Evolutionary conservation across 352 stramenopile species (phyloP).

Genomic region (Globisporangium radiosum): DNA sequence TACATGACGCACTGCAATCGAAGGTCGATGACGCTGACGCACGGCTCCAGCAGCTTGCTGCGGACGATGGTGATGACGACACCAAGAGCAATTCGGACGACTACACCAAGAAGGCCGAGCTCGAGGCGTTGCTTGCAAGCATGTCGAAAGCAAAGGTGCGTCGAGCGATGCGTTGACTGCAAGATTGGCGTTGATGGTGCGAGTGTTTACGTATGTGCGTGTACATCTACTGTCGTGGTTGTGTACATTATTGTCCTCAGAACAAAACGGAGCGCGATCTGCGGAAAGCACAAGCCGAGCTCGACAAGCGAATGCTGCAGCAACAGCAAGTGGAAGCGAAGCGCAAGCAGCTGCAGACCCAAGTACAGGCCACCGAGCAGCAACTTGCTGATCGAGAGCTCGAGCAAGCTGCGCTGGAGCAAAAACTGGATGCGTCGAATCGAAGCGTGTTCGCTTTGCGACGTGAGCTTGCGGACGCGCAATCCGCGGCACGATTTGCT

Average conservation of each 20-base stretch:
- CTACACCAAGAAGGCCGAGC: neutral
- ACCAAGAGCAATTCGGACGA: neutral
- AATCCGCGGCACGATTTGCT: neutral
- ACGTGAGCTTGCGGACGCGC: neutral
- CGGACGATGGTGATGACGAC: neutral
- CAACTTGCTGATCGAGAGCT: neutral
- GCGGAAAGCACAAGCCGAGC: neutral
- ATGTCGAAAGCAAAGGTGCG: neutral
- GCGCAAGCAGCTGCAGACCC: neutral
- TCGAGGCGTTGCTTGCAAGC: neutral
- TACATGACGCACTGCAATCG: neutral
- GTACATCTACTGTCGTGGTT: neutral
- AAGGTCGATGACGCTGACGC: neutral
- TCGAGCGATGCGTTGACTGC: neutral
- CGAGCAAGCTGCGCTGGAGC: neutral
- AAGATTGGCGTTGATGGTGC: too few relatives aligned
- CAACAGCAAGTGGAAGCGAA: neutral
- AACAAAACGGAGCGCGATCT: neutral
- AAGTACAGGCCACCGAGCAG: neutral
- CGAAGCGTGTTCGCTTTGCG: neutral
- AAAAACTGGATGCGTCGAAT: neutral
- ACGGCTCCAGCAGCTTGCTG: neutral
- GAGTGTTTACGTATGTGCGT: too few relatives aligned
- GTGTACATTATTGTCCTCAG: neutral
- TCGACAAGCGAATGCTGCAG: neutral